A percentile compares a stretch with the other conserved stretches of the same genome.
These are phyloP conservation scores for Anastatica hierochuntica DNA, from an alignment of 345 rosid species.

Conservation along the genomic window DNA sequence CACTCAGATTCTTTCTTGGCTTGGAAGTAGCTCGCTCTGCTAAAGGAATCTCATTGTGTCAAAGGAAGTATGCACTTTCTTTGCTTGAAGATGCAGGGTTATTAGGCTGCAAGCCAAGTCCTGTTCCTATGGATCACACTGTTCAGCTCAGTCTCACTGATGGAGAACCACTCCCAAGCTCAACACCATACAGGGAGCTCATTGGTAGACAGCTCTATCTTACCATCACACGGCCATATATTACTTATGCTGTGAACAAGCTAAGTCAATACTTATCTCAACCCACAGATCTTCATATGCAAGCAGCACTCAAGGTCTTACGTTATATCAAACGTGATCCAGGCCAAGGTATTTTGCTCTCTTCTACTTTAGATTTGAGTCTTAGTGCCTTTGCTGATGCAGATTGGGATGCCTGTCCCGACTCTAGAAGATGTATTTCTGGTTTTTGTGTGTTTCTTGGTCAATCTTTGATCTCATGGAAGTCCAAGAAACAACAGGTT, in stretches of 20 bases:
- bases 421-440: neutral
- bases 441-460: neutral
- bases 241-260: neutral
- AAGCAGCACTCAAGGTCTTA: neutral
- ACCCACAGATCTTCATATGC: neutral
- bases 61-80: too few relatives aligned
- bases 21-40: too few relatives aligned
- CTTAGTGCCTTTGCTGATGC: neutral
- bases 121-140: too few relatives aligned
- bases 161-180: too few relatives aligned
- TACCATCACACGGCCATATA: neutral
- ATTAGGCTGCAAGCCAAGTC: too few relatives aligned
- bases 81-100: too few relatives aligned
- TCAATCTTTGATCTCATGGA: neutral
- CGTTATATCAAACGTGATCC: neutral
- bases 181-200: too few relatives aligned
- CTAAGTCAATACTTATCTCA: neutral
- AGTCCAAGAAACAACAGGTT: neutral
- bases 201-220: neutral
- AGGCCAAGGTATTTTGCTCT: neutral
- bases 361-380: neutral
- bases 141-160: too few relatives aligned
- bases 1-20: too few relatives aligned
- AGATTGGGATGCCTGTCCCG: neutral
- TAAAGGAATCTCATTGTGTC: too few relatives aligned